Conservation (phyloP, 208 protist genomes). For the Trypanosoma scelopori region DNA sequence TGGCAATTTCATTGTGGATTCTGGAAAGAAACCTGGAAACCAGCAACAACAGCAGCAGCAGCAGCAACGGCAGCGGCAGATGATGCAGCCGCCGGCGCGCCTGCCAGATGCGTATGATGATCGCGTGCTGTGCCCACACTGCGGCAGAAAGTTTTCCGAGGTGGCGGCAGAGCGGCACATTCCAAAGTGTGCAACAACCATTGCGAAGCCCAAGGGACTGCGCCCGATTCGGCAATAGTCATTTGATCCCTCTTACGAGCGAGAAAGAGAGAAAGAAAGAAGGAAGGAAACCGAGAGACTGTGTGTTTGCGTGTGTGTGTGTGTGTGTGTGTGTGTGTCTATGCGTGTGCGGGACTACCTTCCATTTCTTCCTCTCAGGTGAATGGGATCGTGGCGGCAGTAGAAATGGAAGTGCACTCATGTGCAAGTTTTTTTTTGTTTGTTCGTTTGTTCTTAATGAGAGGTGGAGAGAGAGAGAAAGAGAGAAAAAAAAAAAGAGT, state of each 20-base stretch:
- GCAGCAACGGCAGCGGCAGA: neutral
- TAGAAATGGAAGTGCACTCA: too few relatives aligned
- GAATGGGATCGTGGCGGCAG: too few relatives aligned
- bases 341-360: too few relatives aligned
- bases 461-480: neutral
- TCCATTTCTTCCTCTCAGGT: too few relatives aligned
- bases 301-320: neutral
- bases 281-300: too few relatives aligned
- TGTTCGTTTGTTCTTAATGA: conserved; percentile 7
- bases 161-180: conserved; percentile 86
- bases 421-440: neutral
- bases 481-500: neutral
- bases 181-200: conserved; percentile 86
- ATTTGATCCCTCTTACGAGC: conserved; percentile 10
- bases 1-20: neutral
- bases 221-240: conserved; percentile 52
- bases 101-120: conserved; percentile 64
- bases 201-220: conserved; percentile 86
- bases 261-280: too few relatives aligned
- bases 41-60: neutral
- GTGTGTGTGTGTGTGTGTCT: too few relatives aligned
- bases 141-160: conserved; percentile 84
- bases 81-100: conserved; percentile 28
- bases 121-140: conserved; percentile 87
- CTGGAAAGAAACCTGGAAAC: conserved; percentile 3